Conservation (phyloP, 2,329 filamentous ascomycete species). For the Nectriaceae sp. region DNA sequence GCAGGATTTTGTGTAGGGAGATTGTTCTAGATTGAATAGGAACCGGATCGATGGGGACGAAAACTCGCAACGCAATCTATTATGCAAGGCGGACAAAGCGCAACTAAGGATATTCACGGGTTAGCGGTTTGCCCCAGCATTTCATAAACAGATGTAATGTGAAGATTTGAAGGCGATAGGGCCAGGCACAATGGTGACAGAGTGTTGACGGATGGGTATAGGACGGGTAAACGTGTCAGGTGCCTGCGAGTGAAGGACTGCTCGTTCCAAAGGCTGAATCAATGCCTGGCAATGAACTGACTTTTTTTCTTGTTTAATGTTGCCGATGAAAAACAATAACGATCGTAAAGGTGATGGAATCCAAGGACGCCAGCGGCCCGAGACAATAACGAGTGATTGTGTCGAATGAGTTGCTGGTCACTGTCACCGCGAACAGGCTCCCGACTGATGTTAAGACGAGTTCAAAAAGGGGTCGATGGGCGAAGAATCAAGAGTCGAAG, state of each 20-base stretch:
- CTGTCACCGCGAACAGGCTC: conserved; percentile 47
- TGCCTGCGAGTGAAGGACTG: not conserved
- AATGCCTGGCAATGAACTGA: conserved; percentile 18
- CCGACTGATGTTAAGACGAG: conserved; percentile 26
- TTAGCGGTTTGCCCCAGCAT: conserved; percentile 14
- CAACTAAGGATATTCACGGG: conserved; percentile 6
- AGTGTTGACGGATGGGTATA: not conserved
- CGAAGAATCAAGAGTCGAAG: conserved; percentile 33
- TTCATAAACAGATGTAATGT: not conserved
- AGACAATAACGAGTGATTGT: conserved; percentile 43
- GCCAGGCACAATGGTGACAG: not conserved
- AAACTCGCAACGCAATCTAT: conserved; percentile 15
- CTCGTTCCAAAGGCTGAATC: not conserved
- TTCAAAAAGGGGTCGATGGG: conserved; percentile 19
- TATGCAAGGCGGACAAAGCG: conserved; percentile 12
- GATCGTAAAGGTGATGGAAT: conserved; percentile 39
- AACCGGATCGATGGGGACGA: not conserved
- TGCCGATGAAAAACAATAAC: conserved; percentile 33
- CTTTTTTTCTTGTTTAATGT: conserved; percentile 24
- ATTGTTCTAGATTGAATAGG: conserved; percentile 3
- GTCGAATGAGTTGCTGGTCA: conserved; percentile 41
- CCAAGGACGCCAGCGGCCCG: conserved; percentile 61
- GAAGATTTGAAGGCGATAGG: not conserved
- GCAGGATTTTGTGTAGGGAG: conserved; percentile 7
- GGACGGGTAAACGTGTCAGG: no score